Conservation (phyloP, 257 asterid species). For the Forsythia suspensa region DNA sequence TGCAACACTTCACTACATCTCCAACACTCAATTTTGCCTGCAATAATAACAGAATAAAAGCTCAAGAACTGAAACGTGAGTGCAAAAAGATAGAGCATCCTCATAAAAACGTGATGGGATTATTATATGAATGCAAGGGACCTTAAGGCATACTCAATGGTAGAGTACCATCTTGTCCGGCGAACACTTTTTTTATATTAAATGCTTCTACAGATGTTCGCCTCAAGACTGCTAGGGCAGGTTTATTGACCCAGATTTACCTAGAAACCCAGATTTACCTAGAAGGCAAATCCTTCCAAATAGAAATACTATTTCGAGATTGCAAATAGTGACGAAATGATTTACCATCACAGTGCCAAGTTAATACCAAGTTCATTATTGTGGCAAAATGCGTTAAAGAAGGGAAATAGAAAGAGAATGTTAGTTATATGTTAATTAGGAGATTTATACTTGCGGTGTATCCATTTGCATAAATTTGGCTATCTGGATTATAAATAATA, state of each 20-base stretch:
- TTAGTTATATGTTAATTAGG: background rate
- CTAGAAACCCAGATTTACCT: background rate
- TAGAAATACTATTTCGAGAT: background rate
- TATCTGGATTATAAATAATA: background rate
- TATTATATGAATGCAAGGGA: background rate
- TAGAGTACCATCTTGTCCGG: background rate
- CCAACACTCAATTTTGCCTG: conserved; percentile 83
- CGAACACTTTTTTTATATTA: background rate
- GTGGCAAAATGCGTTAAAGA: background rate
- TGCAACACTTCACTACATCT: conserved; percentile 84
- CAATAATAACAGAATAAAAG: conserved; percentile 25
- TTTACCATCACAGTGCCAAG: background rate
- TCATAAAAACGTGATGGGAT: background rate
- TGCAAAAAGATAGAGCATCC: background rate
- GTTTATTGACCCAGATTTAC: background rate
- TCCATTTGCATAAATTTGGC: background rate
- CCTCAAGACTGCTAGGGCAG: background rate
- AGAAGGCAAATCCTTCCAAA: background rate
- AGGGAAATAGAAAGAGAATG: background rate
- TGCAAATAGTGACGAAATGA: background rate
- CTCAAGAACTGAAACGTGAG: conserved; percentile 9
- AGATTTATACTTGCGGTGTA: background rate
- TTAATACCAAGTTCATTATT: background rate
- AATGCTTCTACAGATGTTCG: background rate
- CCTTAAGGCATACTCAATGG: conserved; percentile 6